Evolutionary conservation across 2,329 filamentous ascomycete genomes (phyloP), one percentile per base, ranked within the genome.

Genomic region (Colletotrichum sp.): DNA sequence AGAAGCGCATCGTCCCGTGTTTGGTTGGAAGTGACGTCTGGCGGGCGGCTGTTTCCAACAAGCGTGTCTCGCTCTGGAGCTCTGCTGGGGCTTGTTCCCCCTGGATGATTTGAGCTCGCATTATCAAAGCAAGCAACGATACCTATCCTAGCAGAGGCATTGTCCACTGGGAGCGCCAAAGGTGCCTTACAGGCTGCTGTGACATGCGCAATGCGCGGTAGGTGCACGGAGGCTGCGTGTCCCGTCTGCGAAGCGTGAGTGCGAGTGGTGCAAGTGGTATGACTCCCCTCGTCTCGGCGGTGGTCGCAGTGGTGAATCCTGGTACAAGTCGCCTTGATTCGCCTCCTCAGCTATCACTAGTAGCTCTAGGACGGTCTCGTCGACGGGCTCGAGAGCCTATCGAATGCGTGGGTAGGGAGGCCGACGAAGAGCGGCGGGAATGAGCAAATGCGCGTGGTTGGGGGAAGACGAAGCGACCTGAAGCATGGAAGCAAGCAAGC

Each of bases 121-220:
- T 21, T 69, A 24, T 32, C 30, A 21, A 67, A 64, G 62, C n/a
- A 26, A 64, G 62, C 21, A 64, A 12, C 18, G 9, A 39, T 39
- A 26, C 30, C n/a, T 32, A 44, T 3, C 30, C 10, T 21, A 36
- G 30, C n/a, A 24, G 28, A 21, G n/a, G 60, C 32, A 60, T 32
- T 34, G 18, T 24, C 7, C n/a, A 13, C 49, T 70, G 64, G 44
- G 64, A 52, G 74, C 57, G 71, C 49, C 75, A 71, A 68, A 77
- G 36, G 75, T 75, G 66, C 71, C 72, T 77, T 67, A 71, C 71
- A 71, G 72, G 55, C 75, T 75, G 71, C 71, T 71, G 39, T 69
- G 65, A 66, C 70, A 75, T 67, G 70, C 28, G 57, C 66, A 64
- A 73, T 73, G 64, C 64, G 64, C 26, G 44, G 32, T 69, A 60